Conservation (phyloP, 306 rosid genomes). For the Cercis canadensis region DNA sequence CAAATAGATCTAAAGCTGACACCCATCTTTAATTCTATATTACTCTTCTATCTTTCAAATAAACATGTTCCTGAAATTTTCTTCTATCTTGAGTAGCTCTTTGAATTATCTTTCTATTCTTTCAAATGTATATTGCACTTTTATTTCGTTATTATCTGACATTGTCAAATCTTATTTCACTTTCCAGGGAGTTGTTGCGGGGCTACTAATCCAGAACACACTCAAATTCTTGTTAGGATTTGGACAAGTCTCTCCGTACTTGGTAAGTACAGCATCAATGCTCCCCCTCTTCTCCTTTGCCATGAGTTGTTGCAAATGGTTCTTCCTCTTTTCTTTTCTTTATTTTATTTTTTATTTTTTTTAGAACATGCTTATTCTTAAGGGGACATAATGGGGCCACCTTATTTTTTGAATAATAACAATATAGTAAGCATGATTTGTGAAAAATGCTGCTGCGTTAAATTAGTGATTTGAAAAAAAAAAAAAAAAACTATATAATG, state of each 20-base stretch:
- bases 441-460: neutral
- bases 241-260: constrained; percentile 85
- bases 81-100: constrained; percentile 27
- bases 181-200: constrained; percentile 94
- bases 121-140: neutral
- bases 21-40: no score
- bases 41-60: no score
- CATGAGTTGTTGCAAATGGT: neutral
- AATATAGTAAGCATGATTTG: neutral
- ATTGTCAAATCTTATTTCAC: constrained; percentile 26
- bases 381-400: constrained; percentile 19
- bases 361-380: neutral
- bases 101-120: constrained; percentile 15
- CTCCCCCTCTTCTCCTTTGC: neutral
- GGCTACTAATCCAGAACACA: constrained; percentile 93
- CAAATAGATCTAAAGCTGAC: no score
- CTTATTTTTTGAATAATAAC: neutral
- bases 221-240: constrained; percentile 87
- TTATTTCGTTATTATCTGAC: constrained; percentile 21
- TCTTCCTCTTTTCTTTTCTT: neutral
- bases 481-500: neutral
- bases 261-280: constrained; percentile 57
- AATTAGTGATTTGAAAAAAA: neutral
- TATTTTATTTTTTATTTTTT: neutral
- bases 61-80: neutral